phyloP scores from a whole-genome alignment of 805 yeast genomes.

The Zygosaccharomyces bisporus region DNA sequence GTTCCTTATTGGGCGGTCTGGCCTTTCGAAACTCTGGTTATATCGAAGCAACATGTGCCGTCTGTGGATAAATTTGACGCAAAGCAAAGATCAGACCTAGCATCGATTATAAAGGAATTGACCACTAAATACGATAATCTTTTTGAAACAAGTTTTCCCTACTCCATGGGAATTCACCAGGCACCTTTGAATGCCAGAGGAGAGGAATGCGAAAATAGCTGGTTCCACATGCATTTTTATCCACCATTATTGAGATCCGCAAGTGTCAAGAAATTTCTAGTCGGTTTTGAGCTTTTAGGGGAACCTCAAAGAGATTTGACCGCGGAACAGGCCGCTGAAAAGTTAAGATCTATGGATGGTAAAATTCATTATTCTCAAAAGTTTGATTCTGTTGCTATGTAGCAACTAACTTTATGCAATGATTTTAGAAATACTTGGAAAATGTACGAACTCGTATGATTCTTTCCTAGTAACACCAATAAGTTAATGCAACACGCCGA shows the following conservation, averaged over 20 bases:
- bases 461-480: too few relatives aligned
- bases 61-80: conserved; percentile 47
- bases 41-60: conserved; percentile 52
- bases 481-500: too few relatives aligned
- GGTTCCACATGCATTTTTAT: conserved; percentile 73
- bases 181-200: conserved; percentile 52
- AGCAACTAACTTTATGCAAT: too few relatives aligned
- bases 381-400: too few relatives aligned
- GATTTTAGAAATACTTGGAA: too few relatives aligned
- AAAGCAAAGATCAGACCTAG: conserved; percentile 51
- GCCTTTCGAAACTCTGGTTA: conserved; percentile 72
- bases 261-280: conserved; percentile 69
- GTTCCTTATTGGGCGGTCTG: conserved; percentile 82
- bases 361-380: conserved; percentile 30
- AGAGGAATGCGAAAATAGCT: conserved; percentile 45
- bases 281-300: conserved; percentile 66
- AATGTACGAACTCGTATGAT: too few relatives aligned
- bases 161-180: conserved; percentile 80
- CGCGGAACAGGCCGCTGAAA: conserved; percentile 32
- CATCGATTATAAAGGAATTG: conserved; percentile 47
- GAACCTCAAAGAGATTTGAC: conserved; percentile 53
- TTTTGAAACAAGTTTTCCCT: conserved; percentile 67
- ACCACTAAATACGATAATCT: conserved; percentile 69
- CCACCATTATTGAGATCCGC: conserved; percentile 75
- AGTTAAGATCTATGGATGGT: conserved; percentile 45